Percentiles rank a stretch among this genome's conserved stretches.
Conservation (phyloP, 1,284 basidiomycete genomes). For the Anthracocystis walkeri region DNA sequence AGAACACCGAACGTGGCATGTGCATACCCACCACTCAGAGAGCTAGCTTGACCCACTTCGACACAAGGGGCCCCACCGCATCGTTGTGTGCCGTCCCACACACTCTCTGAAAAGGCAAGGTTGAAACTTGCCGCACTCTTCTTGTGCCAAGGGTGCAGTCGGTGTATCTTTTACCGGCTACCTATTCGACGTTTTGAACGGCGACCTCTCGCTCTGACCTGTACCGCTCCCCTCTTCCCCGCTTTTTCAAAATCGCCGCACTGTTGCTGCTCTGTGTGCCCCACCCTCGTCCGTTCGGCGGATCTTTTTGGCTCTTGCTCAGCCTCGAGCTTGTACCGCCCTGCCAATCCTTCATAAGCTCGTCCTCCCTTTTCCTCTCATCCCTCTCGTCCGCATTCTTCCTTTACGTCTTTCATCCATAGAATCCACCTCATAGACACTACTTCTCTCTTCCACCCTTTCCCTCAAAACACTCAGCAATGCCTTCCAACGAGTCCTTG, state of each 20-base stretch:
- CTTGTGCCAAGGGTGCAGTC: slow-evolving; percentile 4
- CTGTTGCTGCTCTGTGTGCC: slow-evolving; percentile 7
- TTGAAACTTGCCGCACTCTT: slow-evolving; percentile 3
- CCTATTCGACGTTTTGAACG: slow-evolving; percentile 4
- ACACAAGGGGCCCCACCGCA: neutral
- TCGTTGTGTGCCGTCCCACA: neutral
- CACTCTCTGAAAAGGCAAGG: neutral
- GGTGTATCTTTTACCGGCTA: slow-evolving; percentile 16
- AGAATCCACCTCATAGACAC: neutral
- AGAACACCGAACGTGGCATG: neutral
- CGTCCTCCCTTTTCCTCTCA: neutral
- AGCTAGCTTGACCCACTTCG: no score
- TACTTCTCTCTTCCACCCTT: neutral
- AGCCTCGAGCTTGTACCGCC: slow-evolving; percentile 7
- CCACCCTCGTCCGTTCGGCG: neutral
- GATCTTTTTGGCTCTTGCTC: slow-evolving; percentile 13
- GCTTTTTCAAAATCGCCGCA: slow-evolving; percentile 23
- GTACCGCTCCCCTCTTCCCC: slow-evolving; percentile 3
- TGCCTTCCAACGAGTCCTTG: slow-evolving; percentile 51
- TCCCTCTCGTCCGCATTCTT: neutral
- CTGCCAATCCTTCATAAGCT: slow-evolving; percentile 8
- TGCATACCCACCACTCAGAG: neutral
- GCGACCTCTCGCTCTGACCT: slow-evolving; percentile 10
- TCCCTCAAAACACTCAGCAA: slow-evolving; percentile 7
- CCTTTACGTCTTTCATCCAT: neutral